phyloP scores from a whole-genome alignment of 257 asterid genomes.

The Ligustrum vulgare region DNA sequence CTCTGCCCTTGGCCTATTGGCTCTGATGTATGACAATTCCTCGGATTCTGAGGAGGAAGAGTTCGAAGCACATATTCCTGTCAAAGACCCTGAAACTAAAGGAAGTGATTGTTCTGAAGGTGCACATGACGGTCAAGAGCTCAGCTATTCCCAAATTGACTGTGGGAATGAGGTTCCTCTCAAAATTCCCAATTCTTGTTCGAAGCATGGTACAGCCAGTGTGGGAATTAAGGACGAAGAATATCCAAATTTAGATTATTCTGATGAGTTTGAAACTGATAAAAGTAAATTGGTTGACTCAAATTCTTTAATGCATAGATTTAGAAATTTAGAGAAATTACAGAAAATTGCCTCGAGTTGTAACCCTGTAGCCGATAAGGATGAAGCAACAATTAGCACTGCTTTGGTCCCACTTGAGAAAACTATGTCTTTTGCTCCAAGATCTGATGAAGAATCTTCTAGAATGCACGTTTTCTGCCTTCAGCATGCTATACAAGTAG shows the following conservation, averaged over 20 bases:
- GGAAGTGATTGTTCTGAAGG: conserved; percentile 29
- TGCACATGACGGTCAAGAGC: conserved; percentile 28
- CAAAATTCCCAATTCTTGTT: conserved; percentile 31
- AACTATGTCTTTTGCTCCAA: conserved; percentile 34
- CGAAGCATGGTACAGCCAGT: conserved; percentile 28
- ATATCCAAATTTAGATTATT: conserved; percentile 33
- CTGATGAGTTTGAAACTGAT: conserved; percentile 32
- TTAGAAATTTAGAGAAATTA: conserved; percentile 38
- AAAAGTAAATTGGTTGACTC: conserved; percentile 39
- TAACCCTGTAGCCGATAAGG: conserved; percentile 30
- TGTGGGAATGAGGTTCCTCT: conserved; percentile 30
- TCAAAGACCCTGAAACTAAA: conserved; percentile 30
- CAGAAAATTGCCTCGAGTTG: conserved; percentile 30
- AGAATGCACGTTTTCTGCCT: conserved; percentile 96
- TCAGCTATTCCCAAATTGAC: conserved; percentile 19
- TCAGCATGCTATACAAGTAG: conserved; percentile 85
- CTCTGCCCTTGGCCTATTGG: conserved; percentile 85
- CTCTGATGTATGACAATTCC: conserved; percentile 74
- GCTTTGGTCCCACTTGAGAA: conserved; percentile 34
- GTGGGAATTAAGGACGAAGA: conserved; percentile 26
- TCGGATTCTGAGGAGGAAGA: conserved; percentile 84
- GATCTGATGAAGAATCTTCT: conserved; percentile 79
- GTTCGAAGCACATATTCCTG: conserved; percentile 42
- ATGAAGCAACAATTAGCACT: conserved; percentile 32
- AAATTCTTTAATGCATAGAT: conserved; percentile 35